A percentile compares a stretch with the other conserved stretches of the same genome.
Evolutionary conservation across 148 eudicot species (phyloP).

Genomic region (Chenopodium suecicum): DNA sequence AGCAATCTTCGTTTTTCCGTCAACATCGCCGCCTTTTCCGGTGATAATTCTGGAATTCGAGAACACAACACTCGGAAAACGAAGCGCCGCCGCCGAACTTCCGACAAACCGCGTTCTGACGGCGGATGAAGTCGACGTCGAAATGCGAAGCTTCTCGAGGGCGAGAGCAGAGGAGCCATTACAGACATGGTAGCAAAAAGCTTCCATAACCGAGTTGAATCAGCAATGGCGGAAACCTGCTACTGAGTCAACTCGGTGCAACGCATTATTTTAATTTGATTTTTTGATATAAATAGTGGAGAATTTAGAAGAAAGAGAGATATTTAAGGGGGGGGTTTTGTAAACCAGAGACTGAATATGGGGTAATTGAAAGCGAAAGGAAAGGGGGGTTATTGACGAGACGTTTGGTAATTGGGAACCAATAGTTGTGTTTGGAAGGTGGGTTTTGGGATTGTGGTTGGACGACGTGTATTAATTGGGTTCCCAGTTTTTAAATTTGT

Average conservation of each 20-base stretch:
- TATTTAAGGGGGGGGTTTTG: background rate
- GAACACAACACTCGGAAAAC: background rate
- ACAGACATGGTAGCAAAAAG: slow-evolving; percentile 21
- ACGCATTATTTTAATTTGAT: background rate
- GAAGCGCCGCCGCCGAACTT: background rate
- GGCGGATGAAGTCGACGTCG: background rate
- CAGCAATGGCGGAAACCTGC: background rate
- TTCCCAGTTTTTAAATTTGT: background rate
- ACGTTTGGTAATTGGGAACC: background rate
- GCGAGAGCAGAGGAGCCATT: slow-evolving; percentile 5
- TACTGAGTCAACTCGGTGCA: background rate
- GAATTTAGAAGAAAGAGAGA: background rate
- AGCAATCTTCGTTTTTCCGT: background rate
- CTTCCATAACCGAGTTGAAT: slow-evolving; percentile 23
- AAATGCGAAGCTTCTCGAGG: slow-evolving; percentile 3
- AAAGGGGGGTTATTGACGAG: background rate
- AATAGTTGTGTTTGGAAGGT: background rate
- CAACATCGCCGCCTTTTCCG: background rate
- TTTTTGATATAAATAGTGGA: no score
- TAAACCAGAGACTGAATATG: background rate
- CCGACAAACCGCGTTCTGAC: background rate
- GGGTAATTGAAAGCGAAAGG: background rate
- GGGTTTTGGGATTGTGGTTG: background rate
- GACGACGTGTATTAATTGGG: slow-evolving; percentile 1
- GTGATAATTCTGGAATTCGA: background rate